phyloP scores from a whole-genome alignment of 2,329 filamentous ascomycete species.

The Arthrobotrys conoides region DNA sequence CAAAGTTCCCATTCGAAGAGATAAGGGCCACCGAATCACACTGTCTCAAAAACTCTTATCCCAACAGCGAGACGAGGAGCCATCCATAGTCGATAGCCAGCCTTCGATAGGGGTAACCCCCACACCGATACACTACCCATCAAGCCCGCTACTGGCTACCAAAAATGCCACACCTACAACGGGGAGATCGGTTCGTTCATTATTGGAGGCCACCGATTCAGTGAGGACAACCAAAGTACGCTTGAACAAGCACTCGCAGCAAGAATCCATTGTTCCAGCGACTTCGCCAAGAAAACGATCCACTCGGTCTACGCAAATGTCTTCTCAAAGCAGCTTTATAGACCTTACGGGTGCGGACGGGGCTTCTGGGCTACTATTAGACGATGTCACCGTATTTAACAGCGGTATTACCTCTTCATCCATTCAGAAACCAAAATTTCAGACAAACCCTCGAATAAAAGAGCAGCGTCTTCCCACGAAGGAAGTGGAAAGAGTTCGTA shows the following conservation, averaged over 20 bases:
- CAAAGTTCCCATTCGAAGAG: background rate
- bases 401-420: background rate
- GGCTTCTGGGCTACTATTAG: background rate
- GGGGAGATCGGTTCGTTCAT: background rate
- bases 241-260: background rate
- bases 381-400: background rate
- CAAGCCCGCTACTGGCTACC: background rate
- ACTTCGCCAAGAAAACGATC: conserved; percentile 14
- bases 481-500: background rate
- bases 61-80: conserved; percentile 21
- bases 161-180: conserved; percentile 1
- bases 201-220: background rate
- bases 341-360: background rate
- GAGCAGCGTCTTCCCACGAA: background rate
- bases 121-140: background rate
- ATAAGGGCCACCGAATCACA: background rate
- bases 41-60: conserved; percentile 1
- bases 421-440: background rate
- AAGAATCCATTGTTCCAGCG: conserved; percentile 10
- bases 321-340: conserved; percentile 15
- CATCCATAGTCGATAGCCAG: conserved; percentile 50
- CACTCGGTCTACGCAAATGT: background rate
- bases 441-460: background rate
- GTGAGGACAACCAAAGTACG: background rate
- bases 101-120: conserved; percentile 20